Conservation (phyloP, 495 filamentous ascomycete species). For the Aspergillus bertholletiae region DNA sequence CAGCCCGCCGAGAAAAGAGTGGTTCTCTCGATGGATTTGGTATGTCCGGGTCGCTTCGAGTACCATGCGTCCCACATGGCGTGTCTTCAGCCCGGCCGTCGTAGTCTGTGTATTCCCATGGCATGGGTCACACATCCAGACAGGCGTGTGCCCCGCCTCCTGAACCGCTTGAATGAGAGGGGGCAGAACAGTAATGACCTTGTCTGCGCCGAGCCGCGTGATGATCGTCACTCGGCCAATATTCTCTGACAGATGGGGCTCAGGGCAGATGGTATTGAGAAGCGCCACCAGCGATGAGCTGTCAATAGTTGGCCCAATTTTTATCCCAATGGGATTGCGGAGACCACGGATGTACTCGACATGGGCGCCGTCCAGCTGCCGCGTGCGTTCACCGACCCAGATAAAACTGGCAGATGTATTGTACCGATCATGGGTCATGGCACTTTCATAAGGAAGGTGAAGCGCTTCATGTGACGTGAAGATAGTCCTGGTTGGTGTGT, state of each 20-base stretch:
- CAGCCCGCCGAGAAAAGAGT: conserved; percentile 85
- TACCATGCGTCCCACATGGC: conserved; percentile 82
- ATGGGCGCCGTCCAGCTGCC: conserved; percentile 87
- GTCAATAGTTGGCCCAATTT: conserved; percentile 72
- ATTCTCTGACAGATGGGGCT: background rate
- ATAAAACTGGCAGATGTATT: conserved; percentile 91
- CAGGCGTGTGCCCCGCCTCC: conserved; percentile 66
- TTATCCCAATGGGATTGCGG: conserved; percentile 92
- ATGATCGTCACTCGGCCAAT: background rate
- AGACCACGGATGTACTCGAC: conserved; percentile 97
- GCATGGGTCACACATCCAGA: conserved; percentile 99
- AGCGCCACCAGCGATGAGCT: background rate
- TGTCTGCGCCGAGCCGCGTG: background rate
- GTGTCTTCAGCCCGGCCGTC: conserved; percentile 72
- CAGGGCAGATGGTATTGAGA: background rate
- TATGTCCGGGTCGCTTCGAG: conserved; percentile 77
- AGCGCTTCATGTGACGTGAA: conserved; percentile 9
- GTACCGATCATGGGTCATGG: conserved; percentile 1
- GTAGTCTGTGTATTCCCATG: conserved; percentile 74
- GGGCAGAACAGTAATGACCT: background rate
- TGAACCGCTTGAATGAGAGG: conserved; percentile 8
- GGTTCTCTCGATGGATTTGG: conserved; percentile 75
- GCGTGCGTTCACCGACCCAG: conserved; percentile 96
- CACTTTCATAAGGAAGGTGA: conserved; percentile 4
- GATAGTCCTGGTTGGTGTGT: background rate